phyloP scores from a whole-genome alignment of 257 asterid species.

The Solanum commersonii region DNA sequence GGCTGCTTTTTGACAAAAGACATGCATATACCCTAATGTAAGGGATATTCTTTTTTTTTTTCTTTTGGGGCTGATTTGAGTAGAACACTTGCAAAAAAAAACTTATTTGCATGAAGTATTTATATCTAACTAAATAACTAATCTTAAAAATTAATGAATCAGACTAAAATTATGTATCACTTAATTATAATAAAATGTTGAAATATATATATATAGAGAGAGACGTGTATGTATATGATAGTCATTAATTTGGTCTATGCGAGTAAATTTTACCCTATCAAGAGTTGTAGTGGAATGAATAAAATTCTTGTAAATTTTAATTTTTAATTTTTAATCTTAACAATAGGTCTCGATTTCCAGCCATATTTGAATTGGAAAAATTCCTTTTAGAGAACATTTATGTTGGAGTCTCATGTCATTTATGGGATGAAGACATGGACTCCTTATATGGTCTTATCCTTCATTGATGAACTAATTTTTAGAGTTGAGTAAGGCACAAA shows the following conservation, averaged over 20 bases:
- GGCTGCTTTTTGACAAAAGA: constrained; percentile 21
- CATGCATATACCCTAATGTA: constrained; percentile 12
- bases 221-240: too few relatives aligned
- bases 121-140: background rate
- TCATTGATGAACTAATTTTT: too few relatives aligned
- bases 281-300: background rate
- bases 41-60: constrained; percentile 9
- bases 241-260: too few relatives aligned
- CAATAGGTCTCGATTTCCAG: background rate
- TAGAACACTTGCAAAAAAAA: background rate
- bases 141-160: background rate
- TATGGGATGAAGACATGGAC: background rate
- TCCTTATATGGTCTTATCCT: too few relatives aligned
- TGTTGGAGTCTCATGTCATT: background rate
- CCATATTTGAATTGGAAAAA: background rate
- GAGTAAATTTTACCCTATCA: too few relatives aligned
- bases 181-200: background rate
- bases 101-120: background rate
- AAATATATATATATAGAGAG: too few relatives aligned
- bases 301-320: background rate
- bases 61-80: constrained; percentile 2
- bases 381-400: background rate
- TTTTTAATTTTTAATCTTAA: background rate
- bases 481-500: too few relatives aligned
- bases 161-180: background rate